Base-by-base conservation (phyloP, 2,329 filamentous ascomycete genomes). In the Aspergillus flavus region DNA sequence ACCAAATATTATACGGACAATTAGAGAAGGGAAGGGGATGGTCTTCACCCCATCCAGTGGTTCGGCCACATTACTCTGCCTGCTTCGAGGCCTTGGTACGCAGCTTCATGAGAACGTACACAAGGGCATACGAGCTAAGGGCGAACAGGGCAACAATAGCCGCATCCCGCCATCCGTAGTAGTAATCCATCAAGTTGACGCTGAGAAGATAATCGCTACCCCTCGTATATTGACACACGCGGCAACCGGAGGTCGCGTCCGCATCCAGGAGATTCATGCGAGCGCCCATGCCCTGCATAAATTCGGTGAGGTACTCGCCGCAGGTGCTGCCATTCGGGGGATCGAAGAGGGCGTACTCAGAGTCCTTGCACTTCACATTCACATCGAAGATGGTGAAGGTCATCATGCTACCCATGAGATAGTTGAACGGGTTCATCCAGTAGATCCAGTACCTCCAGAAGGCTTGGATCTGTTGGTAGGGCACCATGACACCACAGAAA, bases 151-250 rank as follows among this genome's bases (percentile, higher is more conserved):
- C 83, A 3, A 86, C 83, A 59, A 90, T 86, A 0, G 72, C 89
- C 0, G 86, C 84, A 72, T 91, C 83, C 45, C 89, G 82, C 89
- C 89, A 91, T 0, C 87, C 88, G 67, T 88, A 88, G 66, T 82
- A 85, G 67, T 89, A 86, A 2, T 86, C 82, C 3, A 80, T 80
- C 10, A 91, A 66, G 71, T 90, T 90, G 28, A 91, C 63, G 0
- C 79, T 84, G 7, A 76, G 69, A 0, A 91, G 73, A 63, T 89
- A 91, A 63, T 90, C 88, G 14, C 82, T 79, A 0, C 87, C 88
- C 14, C 71, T 75, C 2, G 76, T 76, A 72, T 86, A 91, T 63
- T 86, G 80, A 71, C 89, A 92, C 0, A 91, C 87, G n/a, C 75
- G 76, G 72, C 89, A 91, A 0, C 74, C 79, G 1, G 75, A 69